Conservation (phyloP, 1,284 basidiomycete genomes). For the Cryptococcus jaspeensis region DNA sequence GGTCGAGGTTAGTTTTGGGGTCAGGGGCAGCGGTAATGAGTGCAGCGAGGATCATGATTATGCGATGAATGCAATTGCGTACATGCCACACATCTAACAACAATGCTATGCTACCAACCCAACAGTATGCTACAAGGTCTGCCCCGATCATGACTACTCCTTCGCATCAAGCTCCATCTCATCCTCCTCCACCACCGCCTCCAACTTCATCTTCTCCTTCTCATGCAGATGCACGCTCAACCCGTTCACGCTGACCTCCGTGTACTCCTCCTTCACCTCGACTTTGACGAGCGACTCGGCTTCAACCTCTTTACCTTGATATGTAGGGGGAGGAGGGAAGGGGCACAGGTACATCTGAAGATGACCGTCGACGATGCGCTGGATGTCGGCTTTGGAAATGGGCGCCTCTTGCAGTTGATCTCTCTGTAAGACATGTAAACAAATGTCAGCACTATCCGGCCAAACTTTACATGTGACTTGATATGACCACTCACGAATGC, state of each 20-base stretch:
- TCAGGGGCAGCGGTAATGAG: not conserved
- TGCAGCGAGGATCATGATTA: not conserved
- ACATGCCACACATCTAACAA: not conserved
- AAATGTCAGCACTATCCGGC: not conserved
- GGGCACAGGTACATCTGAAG: constrained; percentile 45
- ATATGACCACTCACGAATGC: constrained; percentile 42
- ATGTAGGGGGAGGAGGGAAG: not conserved
- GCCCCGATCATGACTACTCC: not conserved
- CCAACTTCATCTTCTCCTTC: constrained; percentile 14
- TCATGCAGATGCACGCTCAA: constrained; percentile 2
- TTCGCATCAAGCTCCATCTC: constrained; percentile 6
- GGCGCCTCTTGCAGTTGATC: constrained; percentile 14
- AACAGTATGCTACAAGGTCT: constrained; percentile 1
- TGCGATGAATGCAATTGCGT: not conserved
- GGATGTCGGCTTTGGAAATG: constrained; percentile 36
- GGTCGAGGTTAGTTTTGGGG: not conserved
- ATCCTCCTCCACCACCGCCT: constrained; percentile 18
- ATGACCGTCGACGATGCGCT: constrained; percentile 34
- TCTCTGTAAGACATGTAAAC: constrained; percentile 1
- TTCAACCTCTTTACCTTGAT: constrained; percentile 8
- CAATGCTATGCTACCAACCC: not conserved
- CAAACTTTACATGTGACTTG: not conserved
- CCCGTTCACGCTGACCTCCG: constrained; percentile 8
- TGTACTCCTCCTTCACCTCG: constrained; percentile 6
- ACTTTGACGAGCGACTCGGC: constrained; percentile 1